Conservation (phyloP, 169 alveolate species). For the Nephromyces sp. region DNA sequence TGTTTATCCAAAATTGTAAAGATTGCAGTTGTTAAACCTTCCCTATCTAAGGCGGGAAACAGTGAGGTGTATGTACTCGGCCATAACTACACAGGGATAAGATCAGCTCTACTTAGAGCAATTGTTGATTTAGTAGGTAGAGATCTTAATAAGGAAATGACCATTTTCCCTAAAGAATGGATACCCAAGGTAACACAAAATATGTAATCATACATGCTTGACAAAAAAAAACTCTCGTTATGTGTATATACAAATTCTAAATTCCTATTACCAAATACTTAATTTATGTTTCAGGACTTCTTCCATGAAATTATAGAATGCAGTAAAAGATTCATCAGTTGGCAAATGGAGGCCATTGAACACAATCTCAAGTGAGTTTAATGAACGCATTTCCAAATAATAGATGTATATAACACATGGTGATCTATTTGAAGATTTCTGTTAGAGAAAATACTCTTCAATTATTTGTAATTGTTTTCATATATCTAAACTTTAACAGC, state of each 20-base stretch:
- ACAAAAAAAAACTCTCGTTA: not conserved
- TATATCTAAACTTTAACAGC: no score
- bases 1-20: no score
- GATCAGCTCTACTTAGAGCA: slow-evolving; percentile 24
- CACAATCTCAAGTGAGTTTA: not conserved
- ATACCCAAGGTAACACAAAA: slow-evolving; percentile 3
- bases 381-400: no score
- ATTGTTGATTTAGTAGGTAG: slow-evolving; percentile 10
- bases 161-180: slow-evolving; percentile 23
- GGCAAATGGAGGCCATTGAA: slow-evolving; percentile 17
- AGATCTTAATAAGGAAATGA: not conserved
- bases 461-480: no score
- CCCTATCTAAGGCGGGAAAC: slow-evolving; percentile 29
- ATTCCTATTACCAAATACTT: not conserved
- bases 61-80: slow-evolving; percentile 32
- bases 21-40: slow-evolving; percentile 26
- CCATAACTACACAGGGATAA: slow-evolving; percentile 27
- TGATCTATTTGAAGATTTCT: no score
- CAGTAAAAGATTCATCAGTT: slow-evolving; percentile 6
- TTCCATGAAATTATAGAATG: not conserved
- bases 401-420: no score
- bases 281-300: slow-evolving; percentile 2
- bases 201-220: not conserved
- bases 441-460: no score
- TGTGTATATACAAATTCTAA: not conserved